Conservation (phyloP, 306 rosid species). For the Castanea sativa region DNA sequence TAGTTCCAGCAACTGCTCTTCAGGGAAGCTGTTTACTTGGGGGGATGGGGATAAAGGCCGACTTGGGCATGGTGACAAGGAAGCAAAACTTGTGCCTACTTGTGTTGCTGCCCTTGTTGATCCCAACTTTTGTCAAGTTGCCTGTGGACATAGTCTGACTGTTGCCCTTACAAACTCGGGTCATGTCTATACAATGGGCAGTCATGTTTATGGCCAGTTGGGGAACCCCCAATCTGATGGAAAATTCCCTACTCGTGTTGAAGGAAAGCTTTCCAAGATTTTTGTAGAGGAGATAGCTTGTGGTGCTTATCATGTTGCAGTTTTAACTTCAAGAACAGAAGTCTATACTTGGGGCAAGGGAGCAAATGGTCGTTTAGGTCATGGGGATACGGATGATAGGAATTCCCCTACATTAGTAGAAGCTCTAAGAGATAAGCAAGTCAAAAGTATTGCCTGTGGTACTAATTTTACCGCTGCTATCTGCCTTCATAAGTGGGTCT, state of each 20-base stretch:
- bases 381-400: slow-evolving; percentile 84
- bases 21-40: slow-evolving; percentile 97
- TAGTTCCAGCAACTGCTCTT: slow-evolving; percentile 88
- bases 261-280: slow-evolving; percentile 81
- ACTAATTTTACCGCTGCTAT: slow-evolving; percentile 91
- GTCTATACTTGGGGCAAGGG: slow-evolving; percentile 99
- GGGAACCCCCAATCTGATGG: slow-evolving; percentile 94
- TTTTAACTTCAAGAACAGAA: slow-evolving; percentile 92
- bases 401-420: slow-evolving; percentile 79
- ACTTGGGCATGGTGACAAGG: slow-evolving; percentile 98
- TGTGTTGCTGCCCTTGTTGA: slow-evolving; percentile 94
- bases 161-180: slow-evolving; percentile 90
- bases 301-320: slow-evolving; percentile 98
- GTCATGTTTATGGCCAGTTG: slow-evolving; percentile 95
- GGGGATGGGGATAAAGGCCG: slow-evolving; percentile 99
- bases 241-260: slow-evolving; percentile 74
- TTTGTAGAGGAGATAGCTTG: slow-evolving; percentile 97
- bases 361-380: slow-evolving; percentile 98
- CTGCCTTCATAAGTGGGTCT: slow-evolving; percentile 98
- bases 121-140: slow-evolving; percentile 85
- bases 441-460: slow-evolving; percentile 94
- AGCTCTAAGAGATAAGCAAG: slow-evolving; percentile 93
- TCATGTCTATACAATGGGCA: slow-evolving; percentile 92
- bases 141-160: slow-evolving; percentile 95
- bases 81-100: slow-evolving; percentile 95